Evolutionary conservation across 2,329 filamentous ascomycete species (phyloP), one percentile per base, ranked within the genome.

Genomic region (Paracoccidioides brasiliensis): DNA sequence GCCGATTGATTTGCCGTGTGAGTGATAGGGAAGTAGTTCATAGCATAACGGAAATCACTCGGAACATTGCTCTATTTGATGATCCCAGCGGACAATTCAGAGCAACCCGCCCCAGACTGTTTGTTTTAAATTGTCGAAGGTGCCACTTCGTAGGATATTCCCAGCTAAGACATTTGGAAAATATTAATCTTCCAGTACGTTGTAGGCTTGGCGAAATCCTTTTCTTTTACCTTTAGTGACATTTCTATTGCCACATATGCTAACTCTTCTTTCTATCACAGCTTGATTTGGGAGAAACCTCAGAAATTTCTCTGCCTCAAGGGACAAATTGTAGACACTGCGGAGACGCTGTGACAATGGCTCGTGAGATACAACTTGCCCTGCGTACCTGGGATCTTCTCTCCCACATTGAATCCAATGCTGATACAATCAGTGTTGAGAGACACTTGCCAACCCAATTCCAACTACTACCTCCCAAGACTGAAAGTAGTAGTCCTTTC

Each of bases 21-120:
- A 74, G 71, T 55, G 72, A 74, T 59, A 60, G 66, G 49, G 70
- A 72, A 43, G 59, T 69, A 58, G 66, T 68, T 56, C 65, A 68
- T 57, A 67, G 61, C 32, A 64, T 73, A 42, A 68, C 70, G 10
- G 65, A 68, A 54, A 65, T 72, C 5, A 66, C 67, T 15, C 64
- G 62, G 53, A 69, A 64, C 32, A 70, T 73, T 48, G 59, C 66
- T 9, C 54, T 67, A 3, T 63, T 71, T 5, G 69, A 71, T 57
- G 69, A 72, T 56, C 69, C 70, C 28, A 62, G 61, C 50, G 62
- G 66, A 41, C 63, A 66, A 41, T 64, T 63, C 45, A 60, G 63
- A 49, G 54, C 64, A 2, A 44, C 62, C 14, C 63, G 63, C 30
- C 71, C 70, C 2, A 67, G 64, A 44, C 55, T 71, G 30, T 72